These are phyloP conservation scores for Annulohypoxylon stygium DNA, from an alignment of 495 filamentous ascomycete genomes.

Conservation along the genomic window DNA sequence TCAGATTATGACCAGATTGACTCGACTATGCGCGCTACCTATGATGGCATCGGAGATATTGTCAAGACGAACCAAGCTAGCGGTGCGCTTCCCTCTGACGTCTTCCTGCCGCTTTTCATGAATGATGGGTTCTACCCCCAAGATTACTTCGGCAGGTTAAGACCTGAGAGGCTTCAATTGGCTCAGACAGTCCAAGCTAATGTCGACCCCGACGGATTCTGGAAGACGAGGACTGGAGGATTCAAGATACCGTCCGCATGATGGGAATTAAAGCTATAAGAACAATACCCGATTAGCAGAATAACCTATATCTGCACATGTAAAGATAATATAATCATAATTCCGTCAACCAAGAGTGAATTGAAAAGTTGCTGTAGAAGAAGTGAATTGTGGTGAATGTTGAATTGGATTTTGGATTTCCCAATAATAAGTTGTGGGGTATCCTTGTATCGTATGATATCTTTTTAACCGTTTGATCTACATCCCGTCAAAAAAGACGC, in stretches of 20 bases:
- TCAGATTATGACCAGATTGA: conserved; percentile 63
- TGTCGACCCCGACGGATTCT: conserved; percentile 70
- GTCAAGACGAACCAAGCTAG: conserved; percentile 51
- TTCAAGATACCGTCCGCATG: conserved; percentile 52
- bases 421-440: neutral
- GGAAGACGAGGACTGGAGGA: conserved; percentile 69
- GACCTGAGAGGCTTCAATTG: conserved; percentile 57
- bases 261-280: neutral
- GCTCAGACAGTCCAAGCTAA: conserved; percentile 58
- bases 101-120: conserved; percentile 70
- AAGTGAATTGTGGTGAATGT: neutral
- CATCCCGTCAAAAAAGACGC: neutral
- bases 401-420: neutral
- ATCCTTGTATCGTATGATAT: neutral
- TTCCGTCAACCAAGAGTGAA: neutral
- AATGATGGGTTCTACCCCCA: conserved; percentile 70
- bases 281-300: neutral
- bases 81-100: conserved; percentile 58
- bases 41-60: conserved; percentile 58
- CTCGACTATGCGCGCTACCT: conserved; percentile 61
- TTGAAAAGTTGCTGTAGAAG: neutral
- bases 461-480: neutral
- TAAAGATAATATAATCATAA: conserved; percentile 11
- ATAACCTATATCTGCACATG: neutral
- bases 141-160: conserved; percentile 70